Evolutionary conservation across 1,284 basidiomycete genomes (phyloP).

Genomic region (Cystobasidium pallidum): DNA sequence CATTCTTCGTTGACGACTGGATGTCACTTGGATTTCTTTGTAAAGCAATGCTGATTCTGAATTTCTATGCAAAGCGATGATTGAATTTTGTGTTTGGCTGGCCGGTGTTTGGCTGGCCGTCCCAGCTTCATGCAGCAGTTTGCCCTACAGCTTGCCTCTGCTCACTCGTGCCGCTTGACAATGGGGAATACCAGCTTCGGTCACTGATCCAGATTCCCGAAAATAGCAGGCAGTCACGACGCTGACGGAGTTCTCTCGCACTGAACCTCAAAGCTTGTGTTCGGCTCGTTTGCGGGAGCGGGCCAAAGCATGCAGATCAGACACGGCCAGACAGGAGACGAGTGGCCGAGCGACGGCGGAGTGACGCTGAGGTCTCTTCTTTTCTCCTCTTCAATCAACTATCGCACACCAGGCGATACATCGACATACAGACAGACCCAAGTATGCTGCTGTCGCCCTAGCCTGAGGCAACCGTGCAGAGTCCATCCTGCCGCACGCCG

Average conservation of each 20-base stretch:
- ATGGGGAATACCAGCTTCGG: background rate
- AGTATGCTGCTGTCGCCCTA: background rate
- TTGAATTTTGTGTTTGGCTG: too few relatives aligned
- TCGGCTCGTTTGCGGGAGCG: background rate
- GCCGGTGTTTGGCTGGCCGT: too few relatives aligned
- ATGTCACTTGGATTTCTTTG: too few relatives aligned
- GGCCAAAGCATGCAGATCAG: slow-evolving; percentile 11
- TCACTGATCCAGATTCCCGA: too few relatives aligned
- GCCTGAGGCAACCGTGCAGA: background rate
- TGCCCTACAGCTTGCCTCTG: background rate
- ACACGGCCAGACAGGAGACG: slow-evolving; percentile 3
- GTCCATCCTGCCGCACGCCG: too few relatives aligned
- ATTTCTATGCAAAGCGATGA: too few relatives aligned
- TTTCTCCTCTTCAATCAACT: background rate
- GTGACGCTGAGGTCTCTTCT: background rate
- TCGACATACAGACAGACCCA: background rate
- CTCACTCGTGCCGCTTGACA: background rate
- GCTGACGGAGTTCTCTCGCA: background rate
- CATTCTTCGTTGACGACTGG: too few relatives aligned
- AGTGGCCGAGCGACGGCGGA: background rate
- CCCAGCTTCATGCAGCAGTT: background rate
- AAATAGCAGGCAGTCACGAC: too few relatives aligned
- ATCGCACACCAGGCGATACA: background rate
- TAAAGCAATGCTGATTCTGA: too few relatives aligned
- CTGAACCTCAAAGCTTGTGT: background rate